These are phyloP conservation scores for Lactifluus volemus DNA, from an alignment of 768 basidiomycete genomes.

Conservation along the genomic window DNA sequence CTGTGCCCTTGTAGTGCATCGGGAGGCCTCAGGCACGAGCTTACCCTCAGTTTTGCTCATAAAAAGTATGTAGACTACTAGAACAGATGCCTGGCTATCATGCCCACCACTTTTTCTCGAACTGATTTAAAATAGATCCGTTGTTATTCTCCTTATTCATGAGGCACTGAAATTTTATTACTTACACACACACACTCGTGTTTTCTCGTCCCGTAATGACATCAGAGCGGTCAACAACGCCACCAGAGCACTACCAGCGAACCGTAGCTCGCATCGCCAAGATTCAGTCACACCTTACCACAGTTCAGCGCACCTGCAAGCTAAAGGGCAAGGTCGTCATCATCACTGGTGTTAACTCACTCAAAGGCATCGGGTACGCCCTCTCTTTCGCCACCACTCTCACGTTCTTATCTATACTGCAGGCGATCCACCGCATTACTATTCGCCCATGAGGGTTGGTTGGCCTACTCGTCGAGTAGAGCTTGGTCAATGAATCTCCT, in stretches of 20 bases:
- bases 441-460: slow-evolving; percentile 72
- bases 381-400: slow-evolving; percentile 1
- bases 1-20: no score
- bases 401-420: background rate
- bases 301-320: slow-evolving; percentile 42
- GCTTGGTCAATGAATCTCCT: background rate
- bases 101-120: no score
- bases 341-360: slow-evolving; percentile 80
- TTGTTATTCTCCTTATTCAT: no score
- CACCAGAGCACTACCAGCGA: slow-evolving; percentile 46
- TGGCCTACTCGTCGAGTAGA: background rate
- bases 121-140: no score
- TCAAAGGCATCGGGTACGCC: slow-evolving; percentile 81
- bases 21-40: no score
- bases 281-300: slow-evolving; percentile 59
- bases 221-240: background rate
- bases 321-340: slow-evolving; percentile 76
- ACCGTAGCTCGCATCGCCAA: slow-evolving; percentile 59
- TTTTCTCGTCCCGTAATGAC: slow-evolving; percentile 1
- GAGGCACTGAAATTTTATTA: no score
- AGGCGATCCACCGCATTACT: slow-evolving; percentile 66
- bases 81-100: no score
- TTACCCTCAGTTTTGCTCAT: no score
- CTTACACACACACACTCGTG: no score
- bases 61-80: no score